Evolutionary conservation across 1,139 yeast genomes (phyloP).

Genomic region (Suhomyces bokatorum): DNA sequence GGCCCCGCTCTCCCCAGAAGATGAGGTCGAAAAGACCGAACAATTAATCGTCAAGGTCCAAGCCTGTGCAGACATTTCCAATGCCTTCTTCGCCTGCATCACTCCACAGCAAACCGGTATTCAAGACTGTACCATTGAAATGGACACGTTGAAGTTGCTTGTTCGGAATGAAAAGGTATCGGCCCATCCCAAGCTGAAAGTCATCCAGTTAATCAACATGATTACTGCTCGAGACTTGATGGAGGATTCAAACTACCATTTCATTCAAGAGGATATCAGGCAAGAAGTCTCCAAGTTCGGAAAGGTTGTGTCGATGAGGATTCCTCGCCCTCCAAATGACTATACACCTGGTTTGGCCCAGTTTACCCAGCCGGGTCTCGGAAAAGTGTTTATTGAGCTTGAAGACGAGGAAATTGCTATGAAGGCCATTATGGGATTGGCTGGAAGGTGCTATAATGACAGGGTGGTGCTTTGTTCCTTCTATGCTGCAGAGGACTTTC

Average conservation of each 20-base stretch:
- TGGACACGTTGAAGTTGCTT: conserved; percentile 31
- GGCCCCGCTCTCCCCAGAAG: conserved; percentile 13
- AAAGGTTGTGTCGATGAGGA: conserved; percentile 50
- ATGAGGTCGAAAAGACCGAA: conserved; percentile 19
- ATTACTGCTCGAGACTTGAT: conserved; percentile 64
- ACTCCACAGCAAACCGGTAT: conserved; percentile 32
- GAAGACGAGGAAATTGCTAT: conserved; percentile 51
- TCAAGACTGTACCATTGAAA: conserved; percentile 39
- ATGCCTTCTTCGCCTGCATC: conserved; percentile 38
- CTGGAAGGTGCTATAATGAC: conserved; percentile 70
- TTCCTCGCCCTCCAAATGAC: conserved; percentile 67
- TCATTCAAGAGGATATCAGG: conserved; percentile 53
- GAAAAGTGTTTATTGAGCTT: conserved; percentile 72
- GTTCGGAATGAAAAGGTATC: conserved; percentile 38
- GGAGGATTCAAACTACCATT: conserved; percentile 50
- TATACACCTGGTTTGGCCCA: conserved; percentile 46
- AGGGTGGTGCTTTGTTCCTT: conserved; percentile 69
- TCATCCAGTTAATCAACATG: conserved; percentile 65
- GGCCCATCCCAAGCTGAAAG: conserved; percentile 50
- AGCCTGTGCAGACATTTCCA: conserved; percentile 20
- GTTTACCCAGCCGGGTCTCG: conserved; percentile 59
- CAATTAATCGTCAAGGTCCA: conserved; percentile 19
- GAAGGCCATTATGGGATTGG: conserved; percentile 59
- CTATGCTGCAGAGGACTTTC: conserved; percentile 59
- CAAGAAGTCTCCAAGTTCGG: conserved; percentile 57